Conservation (phyloP, 2,329 filamentous ascomycete genomes). For the Proliferodiscus dingleyae region DNA sequence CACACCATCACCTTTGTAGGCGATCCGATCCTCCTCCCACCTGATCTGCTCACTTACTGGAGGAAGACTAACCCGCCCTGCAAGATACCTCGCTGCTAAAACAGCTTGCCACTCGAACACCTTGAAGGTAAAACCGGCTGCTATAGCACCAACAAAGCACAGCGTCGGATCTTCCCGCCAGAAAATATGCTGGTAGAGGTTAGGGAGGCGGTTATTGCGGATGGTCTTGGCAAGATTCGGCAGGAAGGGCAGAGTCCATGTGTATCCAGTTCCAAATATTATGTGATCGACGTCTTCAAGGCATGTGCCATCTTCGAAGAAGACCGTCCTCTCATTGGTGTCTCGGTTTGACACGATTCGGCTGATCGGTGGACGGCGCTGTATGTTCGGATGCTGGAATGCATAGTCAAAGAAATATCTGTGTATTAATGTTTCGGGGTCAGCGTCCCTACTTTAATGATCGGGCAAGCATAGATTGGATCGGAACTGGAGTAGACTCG, state of each 20-base stretch:
- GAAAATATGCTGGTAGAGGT: slow-evolving; percentile 54
- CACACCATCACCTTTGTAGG: slow-evolving; percentile 49
- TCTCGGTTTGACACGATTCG: slow-evolving; percentile 33
- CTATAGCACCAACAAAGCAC: slow-evolving; percentile 54
- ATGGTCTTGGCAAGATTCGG: slow-evolving; percentile 40
- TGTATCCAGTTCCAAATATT: slow-evolving; percentile 64
- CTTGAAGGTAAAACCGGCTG: slow-evolving; percentile 59
- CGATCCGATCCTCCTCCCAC: slow-evolving; percentile 55
- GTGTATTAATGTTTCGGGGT: too few species aligned
- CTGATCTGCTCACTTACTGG: slow-evolving; percentile 41
- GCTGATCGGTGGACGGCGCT: slow-evolving; percentile 43
- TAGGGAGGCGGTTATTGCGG: slow-evolving; percentile 50
- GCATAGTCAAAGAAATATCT: slow-evolving; percentile 57
- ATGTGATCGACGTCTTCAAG: slow-evolving; percentile 54
- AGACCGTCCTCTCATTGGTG: slow-evolving; percentile 38
- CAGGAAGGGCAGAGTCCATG: slow-evolving; percentile 58
- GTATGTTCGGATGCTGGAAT: slow-evolving; percentile 53
- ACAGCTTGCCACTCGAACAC: slow-evolving; percentile 67
- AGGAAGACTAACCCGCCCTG: slow-evolving; percentile 49
- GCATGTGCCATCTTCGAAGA: slow-evolving; percentile 51
- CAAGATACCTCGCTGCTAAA: slow-evolving; percentile 52
- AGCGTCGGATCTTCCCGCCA: slow-evolving; percentile 50
- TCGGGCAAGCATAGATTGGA: too few species aligned
- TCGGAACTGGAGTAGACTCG: too few species aligned
- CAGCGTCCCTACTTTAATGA: too few species aligned